Percentiles rank a stretch among this genome's conserved stretches.
Evolutionary conservation across 805 yeast species (phyloP).

Genomic region (Candida ponderosae): DNA sequence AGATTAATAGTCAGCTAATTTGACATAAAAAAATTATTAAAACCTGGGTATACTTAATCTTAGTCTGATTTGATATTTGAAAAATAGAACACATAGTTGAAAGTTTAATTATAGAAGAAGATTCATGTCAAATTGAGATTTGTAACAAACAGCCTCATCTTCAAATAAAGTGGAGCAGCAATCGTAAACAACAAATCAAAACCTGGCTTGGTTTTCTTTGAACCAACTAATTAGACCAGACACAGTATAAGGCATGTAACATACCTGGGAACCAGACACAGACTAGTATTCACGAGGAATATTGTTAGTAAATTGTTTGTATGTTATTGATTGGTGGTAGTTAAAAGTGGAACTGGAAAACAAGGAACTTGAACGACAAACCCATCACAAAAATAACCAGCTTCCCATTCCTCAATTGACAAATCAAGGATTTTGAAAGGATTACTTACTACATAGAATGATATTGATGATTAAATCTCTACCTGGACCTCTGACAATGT

Average conservation of each 20-base stretch:
- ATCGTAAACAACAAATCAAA: slow-evolving; percentile 35
- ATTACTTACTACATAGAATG: slow-evolving; percentile 39
- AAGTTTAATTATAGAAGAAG: not conserved
- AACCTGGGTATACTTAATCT: too few species aligned
- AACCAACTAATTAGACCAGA: too few species aligned
- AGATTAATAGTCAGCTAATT: too few species aligned
- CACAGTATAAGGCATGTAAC: slow-evolving; percentile 56
- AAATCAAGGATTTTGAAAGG: not conserved
- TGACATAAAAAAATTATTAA: too few species aligned
- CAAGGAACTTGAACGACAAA: not conserved
- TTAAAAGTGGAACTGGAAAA: not conserved
- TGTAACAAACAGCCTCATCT: not conserved
- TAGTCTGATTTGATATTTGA: not conserved
- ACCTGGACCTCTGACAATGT: slow-evolving; percentile 59
- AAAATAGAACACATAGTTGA: not conserved
- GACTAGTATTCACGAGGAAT: slow-evolving; percentile 18
- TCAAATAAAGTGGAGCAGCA: slow-evolving; percentile 1
- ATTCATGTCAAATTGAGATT: not conserved
- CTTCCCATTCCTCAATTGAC: not conserved
- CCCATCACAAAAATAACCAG: too few species aligned
- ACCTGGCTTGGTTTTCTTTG: too few species aligned
- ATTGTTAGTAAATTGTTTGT: slow-evolving; percentile 2
- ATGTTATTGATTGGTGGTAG: too few species aligned
- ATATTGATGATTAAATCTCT: slow-evolving; percentile 58
- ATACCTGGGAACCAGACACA: slow-evolving; percentile 76